Conservation (phyloP, 352 stramenopile species). For the Globisporangium spinosum region DNA sequence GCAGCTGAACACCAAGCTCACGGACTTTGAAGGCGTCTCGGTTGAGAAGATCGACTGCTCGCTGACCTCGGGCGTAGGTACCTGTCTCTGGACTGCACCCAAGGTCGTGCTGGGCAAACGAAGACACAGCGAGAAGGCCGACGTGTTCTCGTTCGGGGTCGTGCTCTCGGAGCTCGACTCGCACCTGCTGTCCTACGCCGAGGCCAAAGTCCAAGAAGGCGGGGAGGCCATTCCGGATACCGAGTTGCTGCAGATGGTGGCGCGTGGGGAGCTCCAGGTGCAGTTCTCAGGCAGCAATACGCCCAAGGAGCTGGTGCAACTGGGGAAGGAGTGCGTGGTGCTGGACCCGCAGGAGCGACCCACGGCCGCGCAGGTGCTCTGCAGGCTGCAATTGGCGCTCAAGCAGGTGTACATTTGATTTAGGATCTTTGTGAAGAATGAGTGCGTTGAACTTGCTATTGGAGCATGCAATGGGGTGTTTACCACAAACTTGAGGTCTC, state of each 20-base stretch:
- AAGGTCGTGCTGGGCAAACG: slow-evolving; percentile 44
- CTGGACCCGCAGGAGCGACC: slow-evolving; percentile 32
- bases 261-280: slow-evolving; percentile 27
- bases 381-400: slow-evolving; percentile 30
- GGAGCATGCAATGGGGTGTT: not conserved
- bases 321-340: slow-evolving; percentile 33
- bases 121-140: slow-evolving; percentile 40
- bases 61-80: slow-evolving; percentile 48
- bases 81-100: slow-evolving; percentile 51
- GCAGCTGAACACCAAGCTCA: slow-evolving; percentile 43
- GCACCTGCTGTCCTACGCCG: slow-evolving; percentile 36
- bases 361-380: slow-evolving; percentile 30
- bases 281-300: slow-evolving; percentile 34
- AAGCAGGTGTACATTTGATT: not conserved
- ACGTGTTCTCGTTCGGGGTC: slow-evolving; percentile 54
- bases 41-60: slow-evolving; percentile 32
- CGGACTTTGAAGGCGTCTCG: slow-evolving; percentile 50
- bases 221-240: slow-evolving; percentile 20
- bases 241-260: slow-evolving; percentile 40
- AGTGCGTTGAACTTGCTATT: not conserved
- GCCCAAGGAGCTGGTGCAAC: slow-evolving; percentile 18
- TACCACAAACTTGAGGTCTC: not conserved
- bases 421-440: not conserved
- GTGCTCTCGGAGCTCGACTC: slow-evolving; percentile 45
- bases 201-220: slow-evolving; percentile 6